phyloP scores from a whole-genome alignment of 805 yeast genomes.

The Wickerhamiella domercqiae region DNA sequence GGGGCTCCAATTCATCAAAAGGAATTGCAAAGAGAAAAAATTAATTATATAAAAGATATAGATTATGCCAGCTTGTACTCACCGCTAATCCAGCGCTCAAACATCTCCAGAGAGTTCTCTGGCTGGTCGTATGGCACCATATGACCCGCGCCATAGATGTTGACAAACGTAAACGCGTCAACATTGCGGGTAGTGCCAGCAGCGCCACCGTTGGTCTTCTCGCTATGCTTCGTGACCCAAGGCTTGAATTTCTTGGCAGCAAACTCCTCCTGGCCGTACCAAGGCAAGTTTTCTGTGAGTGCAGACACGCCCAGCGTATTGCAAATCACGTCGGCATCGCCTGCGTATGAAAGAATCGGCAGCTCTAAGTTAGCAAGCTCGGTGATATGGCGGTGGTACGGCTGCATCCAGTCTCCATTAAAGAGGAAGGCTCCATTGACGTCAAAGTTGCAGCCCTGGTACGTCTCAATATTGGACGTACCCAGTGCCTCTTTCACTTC shows the following conservation, averaged over 20 bases:
- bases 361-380: slow-evolving; percentile 48
- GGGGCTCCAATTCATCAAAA: too few relatives aligned
- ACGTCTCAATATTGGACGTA: slow-evolving; percentile 57
- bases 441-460: slow-evolving; percentile 60
- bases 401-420: slow-evolving; percentile 53
- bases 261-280: slow-evolving; percentile 43
- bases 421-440: slow-evolving; percentile 60
- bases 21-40: too few relatives aligned
- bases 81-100: slow-evolving; percentile 74
- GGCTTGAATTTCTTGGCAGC: slow-evolving; percentile 21
- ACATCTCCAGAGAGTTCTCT: slow-evolving; percentile 63
- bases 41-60: too few relatives aligned
- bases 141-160: slow-evolving; percentile 79
- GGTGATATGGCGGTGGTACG: slow-evolving; percentile 42
- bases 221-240: slow-evolving; percentile 15
- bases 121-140: slow-evolving; percentile 93
- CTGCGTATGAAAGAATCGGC: slow-evolving; percentile 84
- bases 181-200: slow-evolving; percentile 54
- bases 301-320: slow-evolving; percentile 86
- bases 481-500: slow-evolving; percentile 67
- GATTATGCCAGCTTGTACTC: slow-evolving; percentile 25
- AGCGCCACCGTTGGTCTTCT: slow-evolving; percentile 26
- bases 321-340: slow-evolving; percentile 85
- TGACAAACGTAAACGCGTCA: slow-evolving; percentile 58
- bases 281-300: slow-evolving; percentile 56